Evolutionary conservation across 1,284 basidiomycete species (phyloP).

Genomic region (Nidula niveotomentosa): DNA sequence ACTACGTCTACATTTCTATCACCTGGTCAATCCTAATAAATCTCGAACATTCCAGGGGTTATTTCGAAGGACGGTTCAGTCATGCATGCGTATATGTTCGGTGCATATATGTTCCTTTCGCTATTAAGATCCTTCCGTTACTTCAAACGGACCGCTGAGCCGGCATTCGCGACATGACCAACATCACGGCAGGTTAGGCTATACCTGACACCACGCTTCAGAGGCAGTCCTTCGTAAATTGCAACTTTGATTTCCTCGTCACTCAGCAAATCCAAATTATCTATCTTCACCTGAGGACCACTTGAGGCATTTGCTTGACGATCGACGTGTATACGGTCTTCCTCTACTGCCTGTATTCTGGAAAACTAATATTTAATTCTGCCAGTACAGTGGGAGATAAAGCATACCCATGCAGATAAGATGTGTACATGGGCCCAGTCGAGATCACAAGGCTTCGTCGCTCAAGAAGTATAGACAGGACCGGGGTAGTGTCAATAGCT

Average conservation of each 20-base stretch:
- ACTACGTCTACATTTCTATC: too few species aligned
- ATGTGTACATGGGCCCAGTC: constrained; percentile 63
- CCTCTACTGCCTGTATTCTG: constrained; percentile 52
- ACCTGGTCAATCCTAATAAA: too few species aligned
- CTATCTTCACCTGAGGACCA: constrained; percentile 39
- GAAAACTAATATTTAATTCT: constrained; percentile 1
- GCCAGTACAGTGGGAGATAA: background rate
- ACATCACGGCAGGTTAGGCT: constrained; percentile 91
- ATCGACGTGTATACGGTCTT: background rate
- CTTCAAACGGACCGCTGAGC: constrained; percentile 9
- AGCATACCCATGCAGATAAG: constrained; percentile 67
- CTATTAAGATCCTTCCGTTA: too few species aligned
- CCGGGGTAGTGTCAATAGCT: constrained; percentile 61
- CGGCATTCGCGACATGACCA: constrained; percentile 46
- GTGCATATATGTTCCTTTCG: too few species aligned
- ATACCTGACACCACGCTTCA: constrained; percentile 64
- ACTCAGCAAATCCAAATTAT: constrained; percentile 53
- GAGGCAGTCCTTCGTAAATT: constrained; percentile 42
- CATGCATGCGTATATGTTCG: too few species aligned
- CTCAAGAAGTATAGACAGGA: constrained; percentile 77
- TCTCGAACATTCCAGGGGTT: too few species aligned
- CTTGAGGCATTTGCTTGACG: constrained; percentile 6
- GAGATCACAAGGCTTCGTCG: constrained; percentile 83
- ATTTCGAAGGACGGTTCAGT: too few species aligned
- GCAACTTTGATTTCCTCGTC: constrained; percentile 35